Percentiles rank a stretch among this genome's conserved stretches.
phyloP scores from a whole-genome alignment of 139 green algal genomes.

The Coelastrella sp. region DNA sequence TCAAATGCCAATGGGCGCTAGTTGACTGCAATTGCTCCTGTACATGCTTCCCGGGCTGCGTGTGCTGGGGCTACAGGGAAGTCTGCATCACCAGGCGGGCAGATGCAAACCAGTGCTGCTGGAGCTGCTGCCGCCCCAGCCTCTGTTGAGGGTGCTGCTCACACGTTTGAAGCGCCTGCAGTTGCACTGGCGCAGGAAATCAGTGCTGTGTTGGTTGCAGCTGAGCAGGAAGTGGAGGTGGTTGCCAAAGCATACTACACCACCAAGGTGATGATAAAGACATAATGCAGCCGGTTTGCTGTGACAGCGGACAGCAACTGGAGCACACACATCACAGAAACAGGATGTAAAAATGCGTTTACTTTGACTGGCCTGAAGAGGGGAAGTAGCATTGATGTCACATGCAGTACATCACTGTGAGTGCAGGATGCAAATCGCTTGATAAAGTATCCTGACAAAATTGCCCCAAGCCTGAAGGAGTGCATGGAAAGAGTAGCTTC shows the following conservation, averaged over 20 bases:
- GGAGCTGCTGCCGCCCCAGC: slow-evolving; percentile 42
- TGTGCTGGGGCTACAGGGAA: neutral
- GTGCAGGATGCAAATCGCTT: slow-evolving; percentile 35
- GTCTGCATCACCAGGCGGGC: neutral
- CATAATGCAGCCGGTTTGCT: too few relatives aligned
- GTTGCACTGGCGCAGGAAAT: slow-evolving; percentile 42
- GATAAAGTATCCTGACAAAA: slow-evolving; percentile 58
- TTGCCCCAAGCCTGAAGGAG: slow-evolving; percentile 50
- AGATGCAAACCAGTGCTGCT: slow-evolving; percentile 4
- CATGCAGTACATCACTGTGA: too few relatives aligned
- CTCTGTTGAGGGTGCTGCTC: neutral
- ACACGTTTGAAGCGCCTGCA: neutral
- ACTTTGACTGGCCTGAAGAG: too few relatives aligned
- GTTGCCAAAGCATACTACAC: slow-evolving; percentile 56
- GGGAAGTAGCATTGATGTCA: too few relatives aligned
- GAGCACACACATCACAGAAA: too few relatives aligned
- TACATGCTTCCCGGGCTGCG: neutral
- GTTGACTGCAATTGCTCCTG: neutral
- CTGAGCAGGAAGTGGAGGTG: slow-evolving; percentile 59
- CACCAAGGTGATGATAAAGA: slow-evolving; percentile 37
- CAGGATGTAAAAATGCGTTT: too few relatives aligned
- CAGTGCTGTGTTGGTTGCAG: slow-evolving; percentile 53
- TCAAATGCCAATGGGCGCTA: neutral
- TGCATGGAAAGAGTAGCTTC: slow-evolving; percentile 51
- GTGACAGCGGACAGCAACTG: too few relatives aligned